These are phyloP conservation scores for Volvox africanus DNA, from an alignment of 139 green algal species.

Conservation along the genomic window DNA sequence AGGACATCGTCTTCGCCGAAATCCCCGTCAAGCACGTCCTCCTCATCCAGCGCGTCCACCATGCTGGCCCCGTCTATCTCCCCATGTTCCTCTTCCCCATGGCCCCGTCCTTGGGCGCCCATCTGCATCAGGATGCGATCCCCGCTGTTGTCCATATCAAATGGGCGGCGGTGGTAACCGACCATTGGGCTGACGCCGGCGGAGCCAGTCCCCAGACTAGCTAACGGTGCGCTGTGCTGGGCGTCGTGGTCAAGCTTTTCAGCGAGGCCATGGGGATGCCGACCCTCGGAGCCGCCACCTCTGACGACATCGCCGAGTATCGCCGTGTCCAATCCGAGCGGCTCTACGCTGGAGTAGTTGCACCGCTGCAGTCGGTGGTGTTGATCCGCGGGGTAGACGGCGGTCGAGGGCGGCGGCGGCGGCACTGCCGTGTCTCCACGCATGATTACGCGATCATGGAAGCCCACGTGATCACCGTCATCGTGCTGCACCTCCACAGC, in stretches of 20 bases:
- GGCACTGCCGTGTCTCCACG: not conserved
- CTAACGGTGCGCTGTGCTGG: not conserved
- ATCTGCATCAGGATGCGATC: not conserved
- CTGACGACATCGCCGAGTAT: no score
- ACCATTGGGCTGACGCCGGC: not conserved
- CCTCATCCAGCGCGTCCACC: constrained; percentile 2
- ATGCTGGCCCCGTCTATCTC: not conserved
- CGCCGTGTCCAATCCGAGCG: not conserved
- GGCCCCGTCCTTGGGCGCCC: not conserved
- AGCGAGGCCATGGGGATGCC: not conserved
- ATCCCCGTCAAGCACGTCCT: not conserved
- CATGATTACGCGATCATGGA: not conserved
- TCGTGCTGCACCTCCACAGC: constrained; percentile 34
- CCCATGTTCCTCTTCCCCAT: not conserved
- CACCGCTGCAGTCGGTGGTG: not conserved
- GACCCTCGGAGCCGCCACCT: not conserved
- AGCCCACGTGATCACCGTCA: constrained; percentile 12
- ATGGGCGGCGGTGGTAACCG: not conserved
- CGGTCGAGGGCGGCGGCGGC: not conserved
- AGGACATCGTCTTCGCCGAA: not conserved
- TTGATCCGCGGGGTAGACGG: not conserved
- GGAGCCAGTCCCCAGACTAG: not conserved
- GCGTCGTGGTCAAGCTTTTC: not conserved
- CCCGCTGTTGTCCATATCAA: not conserved
- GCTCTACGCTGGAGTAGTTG: not conserved